phyloP scores from a whole-genome alignment of 352 stramenopile species.

The Pythium brassicae region DNA sequence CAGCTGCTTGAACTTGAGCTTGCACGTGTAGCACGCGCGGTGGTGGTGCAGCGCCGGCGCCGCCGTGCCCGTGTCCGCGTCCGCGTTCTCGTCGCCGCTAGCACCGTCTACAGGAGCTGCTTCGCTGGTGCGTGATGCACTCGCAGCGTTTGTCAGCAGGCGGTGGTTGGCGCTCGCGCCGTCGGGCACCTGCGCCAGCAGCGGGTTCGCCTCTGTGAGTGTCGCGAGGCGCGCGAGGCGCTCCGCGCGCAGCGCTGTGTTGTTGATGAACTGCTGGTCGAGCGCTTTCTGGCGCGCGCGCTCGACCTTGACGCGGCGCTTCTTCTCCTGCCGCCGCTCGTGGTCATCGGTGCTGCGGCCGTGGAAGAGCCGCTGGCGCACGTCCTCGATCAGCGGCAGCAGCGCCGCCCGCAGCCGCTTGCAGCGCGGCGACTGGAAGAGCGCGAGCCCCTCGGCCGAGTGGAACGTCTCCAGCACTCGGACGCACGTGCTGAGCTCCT shows the following conservation, averaged over 20 bases:
- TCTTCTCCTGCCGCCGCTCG: slow-evolving; percentile 51
- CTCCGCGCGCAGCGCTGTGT: slow-evolving; percentile 68
- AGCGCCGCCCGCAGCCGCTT: slow-evolving; percentile 61
- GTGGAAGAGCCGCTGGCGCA: slow-evolving; percentile 63
- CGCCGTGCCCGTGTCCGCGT: neutral
- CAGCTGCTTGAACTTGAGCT: slow-evolving; percentile 88
- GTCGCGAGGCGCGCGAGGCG: slow-evolving; percentile 44
- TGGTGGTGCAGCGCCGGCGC: slow-evolving; percentile 71
- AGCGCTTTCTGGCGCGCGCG: slow-evolving; percentile 55
- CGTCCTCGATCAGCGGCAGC: slow-evolving; percentile 51
- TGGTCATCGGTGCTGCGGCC: slow-evolving; percentile 40
- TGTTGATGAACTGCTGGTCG: slow-evolving; percentile 79
- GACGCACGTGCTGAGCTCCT: slow-evolving; percentile 54
- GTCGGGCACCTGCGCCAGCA: slow-evolving; percentile 61
- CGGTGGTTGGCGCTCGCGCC: slow-evolving; percentile 20
- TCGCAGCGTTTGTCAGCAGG: slow-evolving; percentile 15
- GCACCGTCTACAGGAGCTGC: too few species aligned
- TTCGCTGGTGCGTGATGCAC: too few species aligned
- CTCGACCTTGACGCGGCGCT: slow-evolving; percentile 67
- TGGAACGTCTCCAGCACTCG: slow-evolving; percentile 55
- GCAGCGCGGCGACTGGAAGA: slow-evolving; percentile 51
- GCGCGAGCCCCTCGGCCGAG: slow-evolving; percentile 28
- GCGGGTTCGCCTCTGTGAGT: slow-evolving; percentile 54
- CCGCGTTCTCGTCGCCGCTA: neutral
- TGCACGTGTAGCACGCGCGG: slow-evolving; percentile 94